A percentile compares a stretch with the other conserved stretches of the same genome.
Conservation (phyloP, 2,329 filamentous ascomycete species). For the Xylariaceae sp. region DNA sequence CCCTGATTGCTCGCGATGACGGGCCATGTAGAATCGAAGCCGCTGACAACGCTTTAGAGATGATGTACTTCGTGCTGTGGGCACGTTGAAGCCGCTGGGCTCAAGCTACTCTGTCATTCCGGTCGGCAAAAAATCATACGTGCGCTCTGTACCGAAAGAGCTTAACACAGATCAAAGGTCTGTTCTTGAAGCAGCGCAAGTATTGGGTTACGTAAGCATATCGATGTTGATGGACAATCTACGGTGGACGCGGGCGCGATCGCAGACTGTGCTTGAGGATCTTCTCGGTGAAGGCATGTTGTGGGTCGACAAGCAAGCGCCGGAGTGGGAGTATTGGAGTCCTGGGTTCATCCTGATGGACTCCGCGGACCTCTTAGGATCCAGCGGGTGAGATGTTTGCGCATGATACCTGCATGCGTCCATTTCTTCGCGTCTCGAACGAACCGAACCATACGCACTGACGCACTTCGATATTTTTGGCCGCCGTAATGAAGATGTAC, state of each 20-base stretch:
- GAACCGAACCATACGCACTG: too few relatives aligned
- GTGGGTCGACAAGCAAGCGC: conserved; percentile 84
- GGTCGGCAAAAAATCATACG: conserved; percentile 81
- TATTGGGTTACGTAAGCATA: conserved; percentile 84
- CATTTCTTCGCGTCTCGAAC: too few relatives aligned
- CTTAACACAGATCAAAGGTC: conserved; percentile 91
- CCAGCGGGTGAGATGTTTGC: too few relatives aligned
- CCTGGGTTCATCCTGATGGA: conserved; percentile 61
- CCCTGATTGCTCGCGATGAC: too few relatives aligned
- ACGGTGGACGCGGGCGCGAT: conserved; percentile 76
- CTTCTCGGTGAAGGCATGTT: conserved; percentile 83
- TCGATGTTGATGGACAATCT: conserved; percentile 86
- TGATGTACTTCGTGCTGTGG: conserved; percentile 85
- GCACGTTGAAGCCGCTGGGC: conserved; percentile 79
- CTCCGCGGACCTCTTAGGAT: conserved; percentile 10
- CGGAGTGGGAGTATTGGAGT: conserved; percentile 93
- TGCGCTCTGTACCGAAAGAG: conserved; percentile 90
- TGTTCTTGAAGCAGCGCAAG: conserved; percentile 85
- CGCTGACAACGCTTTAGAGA: conserved; percentile 49
- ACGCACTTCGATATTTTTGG: too few relatives aligned
- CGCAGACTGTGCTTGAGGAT: conserved; percentile 88
- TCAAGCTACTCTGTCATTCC: conserved; percentile 81
- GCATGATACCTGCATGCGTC: too few relatives aligned
- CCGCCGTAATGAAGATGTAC: too few relatives aligned
- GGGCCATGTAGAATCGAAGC: too few relatives aligned